These are phyloP conservation scores for Rhodotorula graminis DNA, from an alignment of 768 basidiomycete species.

Conservation along the genomic window DNA sequence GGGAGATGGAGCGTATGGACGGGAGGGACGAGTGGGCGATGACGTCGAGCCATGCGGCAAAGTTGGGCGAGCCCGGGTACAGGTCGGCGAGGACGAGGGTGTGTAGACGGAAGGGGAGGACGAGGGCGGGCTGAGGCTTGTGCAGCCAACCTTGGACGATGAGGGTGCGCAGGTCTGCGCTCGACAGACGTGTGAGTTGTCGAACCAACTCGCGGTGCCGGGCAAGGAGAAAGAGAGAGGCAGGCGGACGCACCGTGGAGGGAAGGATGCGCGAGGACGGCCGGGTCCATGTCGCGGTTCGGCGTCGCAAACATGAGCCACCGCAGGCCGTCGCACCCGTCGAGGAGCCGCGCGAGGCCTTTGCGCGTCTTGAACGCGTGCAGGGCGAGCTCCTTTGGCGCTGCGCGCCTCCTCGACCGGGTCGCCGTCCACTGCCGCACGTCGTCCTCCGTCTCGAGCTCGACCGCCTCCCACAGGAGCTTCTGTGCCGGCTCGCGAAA, in stretches of 20 bases:
- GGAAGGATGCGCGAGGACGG: neutral
- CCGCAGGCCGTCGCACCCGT: neutral
- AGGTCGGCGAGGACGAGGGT: conserved; percentile 20
- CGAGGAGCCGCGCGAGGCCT: neutral
- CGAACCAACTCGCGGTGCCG: too few species aligned
- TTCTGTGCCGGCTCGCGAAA: conserved; percentile 8
- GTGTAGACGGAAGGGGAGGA: conserved; percentile 10
- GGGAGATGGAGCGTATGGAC: neutral
- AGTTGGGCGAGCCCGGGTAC: neutral
- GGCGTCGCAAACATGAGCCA: neutral
- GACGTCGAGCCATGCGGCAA: conserved; percentile 3
- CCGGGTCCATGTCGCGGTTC: neutral
- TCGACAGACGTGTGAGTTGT: too few species aligned
- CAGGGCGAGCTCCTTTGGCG: conserved; percentile 11
- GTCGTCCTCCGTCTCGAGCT: neutral
- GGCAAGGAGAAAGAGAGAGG: neutral
- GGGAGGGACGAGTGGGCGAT: neutral
- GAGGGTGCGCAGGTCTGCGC: conserved; percentile 12
- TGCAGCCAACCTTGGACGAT: conserved; percentile 1
- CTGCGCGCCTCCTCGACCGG: neutral
- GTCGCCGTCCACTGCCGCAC: conserved; percentile 4
- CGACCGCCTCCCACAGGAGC: conserved; percentile 18
- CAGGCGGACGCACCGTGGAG: neutral
- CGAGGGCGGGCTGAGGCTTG: neutral
- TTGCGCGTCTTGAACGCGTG: neutral